Evolutionary conservation across 2,329 filamentous ascomycete species (phyloP), one percentile per base, ranked within the genome.

Genomic region (Pestalotiopsis sp.): DNA sequence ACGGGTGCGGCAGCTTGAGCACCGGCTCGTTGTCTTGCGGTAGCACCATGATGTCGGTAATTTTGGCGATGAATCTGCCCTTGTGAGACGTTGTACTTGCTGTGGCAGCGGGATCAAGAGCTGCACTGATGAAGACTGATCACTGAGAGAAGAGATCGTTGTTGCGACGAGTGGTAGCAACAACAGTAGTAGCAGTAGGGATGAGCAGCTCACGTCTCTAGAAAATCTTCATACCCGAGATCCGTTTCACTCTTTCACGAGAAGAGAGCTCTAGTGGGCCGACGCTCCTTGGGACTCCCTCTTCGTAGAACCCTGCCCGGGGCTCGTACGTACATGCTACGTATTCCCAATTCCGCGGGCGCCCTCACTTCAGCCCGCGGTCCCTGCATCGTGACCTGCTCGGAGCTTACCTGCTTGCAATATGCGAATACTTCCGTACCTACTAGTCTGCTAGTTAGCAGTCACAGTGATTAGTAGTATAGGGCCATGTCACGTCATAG

Each of bases 1-100:
- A 86, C 2, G 84, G 84, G 72, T 86, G 83, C 67, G 84, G 84
- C 45, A 86, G 83, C 78, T 82, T 83, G 73, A 86, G 74, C 67
- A 85, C 73, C 25, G 78, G 79, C 72, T 84, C 81, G 68, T 78
- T 74, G 9, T 73, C 66, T 58, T 73, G 70, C 56, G 73, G 57
- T 25, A 70, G 63, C 39, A 73, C 69, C 76, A 78, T 78, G 67
- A 65, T 45, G 49, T 14, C 64, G 31, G 20, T 45, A 52, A 20
- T n/a, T 36, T 31, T 49, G 20, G 39, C 36, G 17, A 38, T 13
- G 38, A 2, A 39, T 14, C 12, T 49, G 61, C 27, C 4, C 52
- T 23, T 49, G 20, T 20, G 36, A 25, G 38, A 27, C 13, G 23
- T 13, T n/a, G 14, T 36, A 36, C 13, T 27, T 59, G 27, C n/a